Percentiles rank a stretch among this genome's conserved stretches.
These are phyloP conservation scores for Mycena citricolor DNA, from an alignment of 1,284 basidiomycete genomes.

Conservation along the genomic window DNA sequence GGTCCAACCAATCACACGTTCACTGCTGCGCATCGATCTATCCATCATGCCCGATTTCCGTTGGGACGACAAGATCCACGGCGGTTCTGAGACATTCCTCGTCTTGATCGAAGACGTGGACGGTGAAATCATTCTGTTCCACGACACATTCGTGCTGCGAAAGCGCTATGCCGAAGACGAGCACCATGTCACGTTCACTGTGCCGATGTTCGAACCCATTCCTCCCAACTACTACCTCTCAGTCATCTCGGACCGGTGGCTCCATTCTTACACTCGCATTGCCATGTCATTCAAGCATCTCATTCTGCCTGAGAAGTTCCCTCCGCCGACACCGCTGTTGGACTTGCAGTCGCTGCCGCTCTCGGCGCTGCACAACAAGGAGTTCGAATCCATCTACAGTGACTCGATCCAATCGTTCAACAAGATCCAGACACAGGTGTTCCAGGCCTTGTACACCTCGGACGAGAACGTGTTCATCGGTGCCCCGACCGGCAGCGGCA, in stretches of 20 bases:
- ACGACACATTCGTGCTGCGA: constrained; percentile 89
- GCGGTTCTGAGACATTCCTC: constrained; percentile 85
- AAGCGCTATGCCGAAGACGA: constrained; percentile 92
- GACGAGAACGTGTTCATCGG: constrained; percentile 97
- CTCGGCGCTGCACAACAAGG: constrained; percentile 88
- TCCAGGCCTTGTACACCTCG: constrained; percentile 94
- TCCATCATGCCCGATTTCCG: constrained; percentile 95
- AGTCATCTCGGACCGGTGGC: constrained; percentile 92
- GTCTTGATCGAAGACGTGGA: constrained; percentile 97
- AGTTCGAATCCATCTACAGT: constrained; percentile 85
- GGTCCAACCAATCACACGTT: constrained; percentile 91
- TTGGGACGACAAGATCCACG: constrained; percentile 96
- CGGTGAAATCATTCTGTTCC: constrained; percentile 93
- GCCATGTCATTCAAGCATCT: constrained; percentile 98
- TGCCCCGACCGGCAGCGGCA: constrained; percentile 94
- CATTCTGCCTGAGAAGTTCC: constrained; percentile 97
- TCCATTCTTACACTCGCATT: constrained; percentile 91
- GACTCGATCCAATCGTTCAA: constrained; percentile 84
- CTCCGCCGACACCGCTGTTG: constrained; percentile 87
- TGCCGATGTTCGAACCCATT: constrained; percentile 95
- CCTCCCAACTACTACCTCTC: constrained; percentile 99
- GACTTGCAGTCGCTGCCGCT: constrained; percentile 92
- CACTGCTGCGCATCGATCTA: constrained; percentile 84
- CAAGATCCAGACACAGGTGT: constrained; percentile 99
- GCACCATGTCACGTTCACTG: constrained; percentile 92